phyloP scores from a whole-genome alignment of 805 yeast species.

The Candida xiaguanensis region DNA sequence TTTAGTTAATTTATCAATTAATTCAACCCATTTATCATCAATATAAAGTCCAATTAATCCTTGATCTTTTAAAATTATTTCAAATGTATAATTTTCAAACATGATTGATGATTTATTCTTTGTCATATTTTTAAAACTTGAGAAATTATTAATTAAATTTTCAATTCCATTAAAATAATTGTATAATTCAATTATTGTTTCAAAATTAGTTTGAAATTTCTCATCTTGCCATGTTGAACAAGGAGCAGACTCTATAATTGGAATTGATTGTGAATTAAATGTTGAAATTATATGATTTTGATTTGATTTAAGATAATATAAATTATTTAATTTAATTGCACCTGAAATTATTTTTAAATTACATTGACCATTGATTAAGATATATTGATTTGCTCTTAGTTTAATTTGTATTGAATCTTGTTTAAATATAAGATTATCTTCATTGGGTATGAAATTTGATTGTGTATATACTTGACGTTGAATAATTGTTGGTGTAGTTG shows the following conservation, averaged over 20 bases:
- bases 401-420: slow-evolving; percentile 36
- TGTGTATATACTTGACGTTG: slow-evolving; percentile 1
- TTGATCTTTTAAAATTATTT: slow-evolving; percentile 24
- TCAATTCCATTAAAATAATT: slow-evolving; percentile 44
- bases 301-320: slow-evolving; percentile 22
- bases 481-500: background rate
- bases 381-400: slow-evolving; percentile 37
- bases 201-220: background rate
- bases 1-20: slow-evolving; percentile 4
- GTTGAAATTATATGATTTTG: slow-evolving; percentile 20
- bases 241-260: slow-evolving; percentile 26
- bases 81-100: slow-evolving; percentile 35
- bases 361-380: slow-evolving; percentile 49
- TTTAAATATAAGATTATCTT: slow-evolving; percentile 34
- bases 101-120: slow-evolving; percentile 10
- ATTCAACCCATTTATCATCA: slow-evolving; percentile 13
- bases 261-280: slow-evolving; percentile 35
- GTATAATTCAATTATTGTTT: slow-evolving; percentile 30
- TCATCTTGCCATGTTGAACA: background rate
- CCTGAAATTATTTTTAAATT: slow-evolving; percentile 44
- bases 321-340: slow-evolving; percentile 41
- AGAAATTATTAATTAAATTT: slow-evolving; percentile 36
- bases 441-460: slow-evolving; percentile 37
- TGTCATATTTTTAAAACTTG: slow-evolving; percentile 44
- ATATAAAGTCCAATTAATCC: slow-evolving; percentile 18